phyloP scores from a whole-genome alignment of 306 rosid species.

The Sesbania bispinosa region DNA sequence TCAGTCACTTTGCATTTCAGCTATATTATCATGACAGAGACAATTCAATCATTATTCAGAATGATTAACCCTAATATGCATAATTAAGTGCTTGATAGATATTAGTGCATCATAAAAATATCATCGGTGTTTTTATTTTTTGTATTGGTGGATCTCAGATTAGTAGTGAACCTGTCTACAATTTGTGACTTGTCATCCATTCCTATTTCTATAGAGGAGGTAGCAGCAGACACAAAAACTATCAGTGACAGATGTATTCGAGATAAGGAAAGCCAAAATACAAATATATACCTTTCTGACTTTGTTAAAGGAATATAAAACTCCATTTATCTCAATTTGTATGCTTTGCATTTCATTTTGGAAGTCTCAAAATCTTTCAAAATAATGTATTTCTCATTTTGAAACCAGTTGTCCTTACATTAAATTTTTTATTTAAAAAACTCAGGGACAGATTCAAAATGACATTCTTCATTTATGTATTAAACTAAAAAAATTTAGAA shows the following conservation, averaged over 20 bases:
- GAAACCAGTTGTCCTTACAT: not conserved
- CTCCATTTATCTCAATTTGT: not conserved
- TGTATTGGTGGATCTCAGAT: not conserved
- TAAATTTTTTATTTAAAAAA: not conserved
- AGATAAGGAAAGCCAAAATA: not conserved
- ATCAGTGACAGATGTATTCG: not conserved
- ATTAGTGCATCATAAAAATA: not conserved
- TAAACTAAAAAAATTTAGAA: not conserved
- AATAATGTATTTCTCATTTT: not conserved
- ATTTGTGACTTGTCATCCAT: not conserved
- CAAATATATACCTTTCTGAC: not conserved
- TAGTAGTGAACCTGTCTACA: not conserved
- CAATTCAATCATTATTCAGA: not conserved
- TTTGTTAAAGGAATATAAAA: slow-evolving; percentile 6
- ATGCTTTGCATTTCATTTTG: not conserved
- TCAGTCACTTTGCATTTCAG: not conserved
- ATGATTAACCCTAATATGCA: not conserved
- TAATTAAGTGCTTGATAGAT: not conserved
- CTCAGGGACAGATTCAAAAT: not conserved
- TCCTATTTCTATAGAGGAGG: not conserved
- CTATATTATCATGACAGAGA: not conserved
- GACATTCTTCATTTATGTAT: not conserved
- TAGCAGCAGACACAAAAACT: not conserved
- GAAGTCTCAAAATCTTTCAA: not conserved
- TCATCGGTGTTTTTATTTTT: not conserved